Base-by-base conservation (phyloP, 2,329 filamentous ascomycete species). In the Sclerotiophoma versabilis region DNA sequence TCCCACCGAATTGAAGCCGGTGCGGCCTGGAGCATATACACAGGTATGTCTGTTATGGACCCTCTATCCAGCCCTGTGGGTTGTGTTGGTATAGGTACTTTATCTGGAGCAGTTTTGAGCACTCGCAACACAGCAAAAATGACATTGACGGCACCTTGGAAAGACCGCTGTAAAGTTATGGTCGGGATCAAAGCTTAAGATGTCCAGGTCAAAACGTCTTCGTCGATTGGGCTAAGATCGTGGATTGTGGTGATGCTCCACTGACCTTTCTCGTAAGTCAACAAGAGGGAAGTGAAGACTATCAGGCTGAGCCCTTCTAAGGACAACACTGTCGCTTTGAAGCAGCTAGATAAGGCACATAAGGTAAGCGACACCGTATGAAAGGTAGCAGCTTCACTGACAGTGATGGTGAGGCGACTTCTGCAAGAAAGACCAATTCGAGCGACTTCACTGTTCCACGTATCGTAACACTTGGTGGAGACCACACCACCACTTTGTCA, bases 161-260 rank as follows among this genome's bases (percentile, higher is more conserved):
- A n/a, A n/a, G n/a, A n/a, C n/a, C n/a, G n/a, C n/a, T n/a, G n/a
- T n/a, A n/a, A n/a, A n/a, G n/a, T n/a, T n/a, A n/a, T n/a, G n/a
- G n/a, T n/a, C n/a, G n/a, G n/a, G n/a, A n/a, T n/a, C n/a, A n/a
- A n/a, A n/a, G n/a, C n/a, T n/a, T n/a, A n/a, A n/a, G n/a, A n/a
- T n/a, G 3, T n/a, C 3, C 38, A 75, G 71, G 71, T n/a, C 58
- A 74, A 9, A 82, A 81, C 54, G 64, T 73, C 4, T 78, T 81
- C 48, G 57, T 71, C 19, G 73, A 78, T 49, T 83, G 82, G 76
- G 79, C 81, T 0, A 81, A 78, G 54, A 76, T 84, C 4, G 77
- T 84, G 3, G 83, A 85, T 57, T 84, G 82, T 54, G 82, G 82
- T 27, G 81, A 84, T 67, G 81, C 77, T 5, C 81, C 81, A 2